These are phyloP conservation scores for Tuber aestivum DNA, from an alignment of 495 filamentous ascomycete species.

Conservation along the genomic window DNA sequence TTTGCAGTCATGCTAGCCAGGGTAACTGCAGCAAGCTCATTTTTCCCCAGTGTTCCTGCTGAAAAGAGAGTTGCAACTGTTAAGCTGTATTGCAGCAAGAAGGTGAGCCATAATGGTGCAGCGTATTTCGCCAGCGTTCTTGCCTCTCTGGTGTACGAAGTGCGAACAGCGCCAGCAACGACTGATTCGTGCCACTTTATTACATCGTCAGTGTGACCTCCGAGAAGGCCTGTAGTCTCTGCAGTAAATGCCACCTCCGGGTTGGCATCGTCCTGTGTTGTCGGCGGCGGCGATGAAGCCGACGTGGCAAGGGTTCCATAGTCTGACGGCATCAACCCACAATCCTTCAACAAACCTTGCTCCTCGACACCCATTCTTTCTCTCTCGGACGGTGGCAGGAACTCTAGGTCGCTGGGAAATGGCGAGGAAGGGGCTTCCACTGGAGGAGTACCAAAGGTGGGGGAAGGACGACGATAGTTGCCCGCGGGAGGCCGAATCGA, in stretches of 20 bases:
- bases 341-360: constrained; percentile 55
- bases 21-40: constrained; percentile 60
- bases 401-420: constrained; percentile 47
- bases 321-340: constrained; percentile 16
- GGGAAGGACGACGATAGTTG: constrained; percentile 32
- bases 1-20: constrained; percentile 67
- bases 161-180: constrained; percentile 63
- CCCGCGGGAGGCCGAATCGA: constrained; percentile 25
- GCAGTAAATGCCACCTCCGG: constrained; percentile 20
- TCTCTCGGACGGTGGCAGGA: constrained; percentile 57
- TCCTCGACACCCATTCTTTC: constrained; percentile 64
- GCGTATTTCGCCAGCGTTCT: constrained; percentile 59
- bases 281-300: background rate
- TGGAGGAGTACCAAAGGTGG: constrained; percentile 32
- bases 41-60: constrained; percentile 58
- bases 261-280: background rate
- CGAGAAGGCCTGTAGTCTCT: constrained; percentile 55
- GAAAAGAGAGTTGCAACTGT: constrained; percentile 64
- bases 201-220: constrained; percentile 19
- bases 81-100: constrained; percentile 66
- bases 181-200: constrained; percentile 77
- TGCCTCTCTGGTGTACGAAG: constrained; percentile 76
- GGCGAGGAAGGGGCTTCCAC: constrained; percentile 36
- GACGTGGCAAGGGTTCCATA: constrained; percentile 18
- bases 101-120: constrained; percentile 59